Conservation (phyloP, 1,139 yeast genomes). For the Hansenula sp. region DNA sequence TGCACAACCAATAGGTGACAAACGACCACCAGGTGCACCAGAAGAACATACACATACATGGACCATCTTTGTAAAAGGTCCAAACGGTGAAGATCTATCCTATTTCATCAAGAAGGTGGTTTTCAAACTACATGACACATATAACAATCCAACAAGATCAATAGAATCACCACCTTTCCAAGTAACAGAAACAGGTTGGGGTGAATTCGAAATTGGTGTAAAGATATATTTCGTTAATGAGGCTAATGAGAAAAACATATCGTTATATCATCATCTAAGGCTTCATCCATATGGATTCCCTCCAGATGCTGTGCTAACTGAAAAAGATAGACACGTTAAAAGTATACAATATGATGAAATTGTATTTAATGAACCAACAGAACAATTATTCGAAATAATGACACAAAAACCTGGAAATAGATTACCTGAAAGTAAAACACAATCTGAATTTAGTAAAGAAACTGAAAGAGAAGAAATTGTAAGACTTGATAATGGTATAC, state of each 20-base stretch:
- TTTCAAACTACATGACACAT: constrained; percentile 92
- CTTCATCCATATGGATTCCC: constrained; percentile 74
- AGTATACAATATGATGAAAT: constrained; percentile 83
- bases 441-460: constrained; percentile 43
- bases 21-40: constrained; percentile 67
- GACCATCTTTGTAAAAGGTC: constrained; percentile 91
- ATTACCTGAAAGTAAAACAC: constrained; percentile 55
- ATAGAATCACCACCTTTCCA: constrained; percentile 90
- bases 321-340: constrained; percentile 42
- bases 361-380: constrained; percentile 96
- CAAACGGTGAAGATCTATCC: constrained; percentile 75
- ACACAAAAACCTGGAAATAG: constrained; percentile 73
- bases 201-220: constrained; percentile 91
- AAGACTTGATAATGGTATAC: constrained; percentile 62
- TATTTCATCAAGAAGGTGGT: constrained; percentile 86
- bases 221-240: constrained; percentile 83
- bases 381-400: constrained; percentile 71
- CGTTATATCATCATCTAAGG: constrained; percentile 82
- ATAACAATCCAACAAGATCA: constrained; percentile 77
- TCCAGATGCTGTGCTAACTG: constrained; percentile 27
- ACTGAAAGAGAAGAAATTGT: constrained; percentile 78
- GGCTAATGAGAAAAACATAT: constrained; percentile 83
- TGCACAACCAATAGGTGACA: constrained; percentile 67
- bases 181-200: constrained; percentile 99
- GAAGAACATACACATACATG: constrained; percentile 91